Evolutionary conservation across 805 yeast species (phyloP).

Genomic region (Barnettozyma salicaria): DNA sequence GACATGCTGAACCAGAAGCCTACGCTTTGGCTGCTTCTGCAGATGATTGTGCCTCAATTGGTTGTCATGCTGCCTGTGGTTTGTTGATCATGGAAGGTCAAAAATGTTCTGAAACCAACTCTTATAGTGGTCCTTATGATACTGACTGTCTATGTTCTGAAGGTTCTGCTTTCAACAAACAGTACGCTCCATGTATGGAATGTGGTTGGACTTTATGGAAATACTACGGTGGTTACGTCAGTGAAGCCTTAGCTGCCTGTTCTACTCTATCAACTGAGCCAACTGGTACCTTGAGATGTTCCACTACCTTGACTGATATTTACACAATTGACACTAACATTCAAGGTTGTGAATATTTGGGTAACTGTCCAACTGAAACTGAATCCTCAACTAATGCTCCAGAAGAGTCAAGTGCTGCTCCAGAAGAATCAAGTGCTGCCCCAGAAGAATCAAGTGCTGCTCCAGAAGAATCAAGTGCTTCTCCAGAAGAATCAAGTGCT

Average conservation of each 20-base stretch:
- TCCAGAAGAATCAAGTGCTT: too few relatives aligned
- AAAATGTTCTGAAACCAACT: slow-evolving; percentile 20
- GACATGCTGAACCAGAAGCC: slow-evolving; percentile 20
- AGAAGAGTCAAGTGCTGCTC: too few relatives aligned
- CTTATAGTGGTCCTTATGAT: slow-evolving; percentile 9
- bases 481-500: too few relatives aligned
- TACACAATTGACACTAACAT: slow-evolving; percentile 7
- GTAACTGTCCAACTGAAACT: slow-evolving; percentile 6
- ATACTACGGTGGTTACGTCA: slow-evolving; percentile 4
- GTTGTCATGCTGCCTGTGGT: slow-evolving; percentile 30
- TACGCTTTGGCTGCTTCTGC: slow-evolving; percentile 23
- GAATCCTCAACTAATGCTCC: neutral
- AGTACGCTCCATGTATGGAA: slow-evolving; percentile 6
- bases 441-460: too few relatives aligned
- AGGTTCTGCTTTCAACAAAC: slow-evolving; percentile 3
- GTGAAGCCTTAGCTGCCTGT: slow-evolving; percentile 9
- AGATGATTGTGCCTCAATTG: slow-evolving; percentile 23
- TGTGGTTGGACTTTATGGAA: slow-evolving; percentile 13
- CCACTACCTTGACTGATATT: slow-evolving; percentile 16
- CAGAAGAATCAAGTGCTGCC: too few relatives aligned
- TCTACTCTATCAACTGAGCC: slow-evolving; percentile 8
- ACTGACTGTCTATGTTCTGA: slow-evolving; percentile 8
- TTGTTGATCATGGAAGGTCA: slow-evolving; percentile 27
- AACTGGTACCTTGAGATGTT: slow-evolving; percentile 7
- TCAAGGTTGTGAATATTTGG: slow-evolving; percentile 8